Base-by-base conservation (phyloP, 345 rosid genomes). In the Bruguiera parviflora region DNA sequence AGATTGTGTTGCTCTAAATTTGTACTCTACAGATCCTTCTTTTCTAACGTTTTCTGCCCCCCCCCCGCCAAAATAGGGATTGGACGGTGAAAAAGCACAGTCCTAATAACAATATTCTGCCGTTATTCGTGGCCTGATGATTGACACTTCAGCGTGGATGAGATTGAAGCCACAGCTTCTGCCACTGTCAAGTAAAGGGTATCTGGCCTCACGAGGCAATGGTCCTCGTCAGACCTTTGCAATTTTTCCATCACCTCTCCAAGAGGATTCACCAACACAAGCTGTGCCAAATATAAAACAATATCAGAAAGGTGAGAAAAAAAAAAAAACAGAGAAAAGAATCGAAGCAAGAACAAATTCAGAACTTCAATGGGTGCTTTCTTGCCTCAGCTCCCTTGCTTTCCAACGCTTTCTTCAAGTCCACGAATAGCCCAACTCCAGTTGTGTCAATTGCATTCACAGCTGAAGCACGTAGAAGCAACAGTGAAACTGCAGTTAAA, bases 171-270 rank as follows among this genome's bases (percentile, higher is more conserved):
- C 61, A 92, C 84, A 60, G 99, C 99, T 76, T 95, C 96, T 29
- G 88, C 93, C n/a, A 88, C 88, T 6, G 96, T 84, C 80, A 95
- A 82, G 86, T 63, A 95, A 51, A 95, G 85, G 72, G 78, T 70
- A 59, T 84, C 91, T 15, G 90, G 87, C 62, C 80, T 79, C 61
- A 78, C 65, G 49, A 87, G 66, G 57, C 77, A 84, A 2, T 74
- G 70, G 20, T 56, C 71, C 57, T 80, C 85, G 31, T 89, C 91
- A 27, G 93, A 88, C 63, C 79, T 78, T 39, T 88, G 85, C 77
- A 95, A 77, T 78, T 95, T 95, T 73, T 87, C 93, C 72, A 92
- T 74, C 80, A 89, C 99, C 73, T 88, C 97, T 5, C 92, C 89
- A 11, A 89, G 65, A 39, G 99, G 97, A 77, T 95, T 95, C 89